Evolutionary conservation across 2,329 filamentous ascomycete species (phyloP), one percentile per base, ranked within the genome.

Genomic region (Diaporthe vexans): DNA sequence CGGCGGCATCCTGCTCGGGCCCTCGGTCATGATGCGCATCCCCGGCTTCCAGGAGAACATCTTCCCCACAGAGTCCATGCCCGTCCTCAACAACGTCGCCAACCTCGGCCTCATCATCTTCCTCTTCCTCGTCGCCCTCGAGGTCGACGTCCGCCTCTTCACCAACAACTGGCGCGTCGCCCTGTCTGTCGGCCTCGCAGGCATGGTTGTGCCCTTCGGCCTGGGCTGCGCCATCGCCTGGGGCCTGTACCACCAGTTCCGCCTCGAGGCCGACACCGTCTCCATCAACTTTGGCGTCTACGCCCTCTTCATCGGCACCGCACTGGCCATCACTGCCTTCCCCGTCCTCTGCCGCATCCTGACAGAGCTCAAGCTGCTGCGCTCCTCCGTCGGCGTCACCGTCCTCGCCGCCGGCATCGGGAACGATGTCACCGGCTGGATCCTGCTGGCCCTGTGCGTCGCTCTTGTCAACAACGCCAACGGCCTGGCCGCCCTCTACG

Each of bases 271-370:
- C 4, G 82, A 82, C 54, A 79, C 84, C 29, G 77, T 83, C 21
- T 80, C 83, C 48, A 86, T 90, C 74, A 79, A 82, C 26, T 91
- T 91, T 75, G 87, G 86, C 65, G 84, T 88, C 15, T 91, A 95
- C 63, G 86, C 87, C 76, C 83, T 89, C 37, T 98, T 98, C 81
- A 94, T 98, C 77, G 96, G 95, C 82, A 95, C 97, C 71, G 96
- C 96, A 0, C 92, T 98, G 83, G 94, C 95, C 37, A 98, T 98
- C 78, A 98, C 96, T 1, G 95, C 91, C 11, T 93, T 98, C 79
- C 96, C 96, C 0, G 96, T 98, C 0, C 90, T 98, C 17, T 98
- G 96, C 80, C 94, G 96, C 82, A 98, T 98, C 77, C 86, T 98
- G 77, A 96, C 95, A 0, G 95, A 98, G 82, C 87, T 98, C 71